A percentile compares a stretch with the other conserved stretches of the same genome.
phyloP scores from a whole-genome alignment of 495 filamentous ascomycete species.

The Aspergillus bertholletiae region DNA sequence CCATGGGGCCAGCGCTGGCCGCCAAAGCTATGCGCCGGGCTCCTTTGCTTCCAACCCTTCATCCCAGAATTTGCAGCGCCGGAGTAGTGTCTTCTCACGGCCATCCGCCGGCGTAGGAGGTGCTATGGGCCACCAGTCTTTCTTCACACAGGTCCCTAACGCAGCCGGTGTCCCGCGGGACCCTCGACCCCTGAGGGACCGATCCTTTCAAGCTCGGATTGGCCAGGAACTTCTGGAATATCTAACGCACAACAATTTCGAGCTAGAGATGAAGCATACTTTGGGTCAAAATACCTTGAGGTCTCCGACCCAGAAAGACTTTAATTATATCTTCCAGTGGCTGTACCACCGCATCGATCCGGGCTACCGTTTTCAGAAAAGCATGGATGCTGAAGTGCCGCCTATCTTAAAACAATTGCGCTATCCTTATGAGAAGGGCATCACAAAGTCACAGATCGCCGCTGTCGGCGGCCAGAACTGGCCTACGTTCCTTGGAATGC shows the following conservation, averaged over 20 bases:
- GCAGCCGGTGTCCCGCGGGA: constrained; percentile 78
- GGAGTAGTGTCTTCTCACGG: constrained; percentile 83
- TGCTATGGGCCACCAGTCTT: constrained; percentile 72
- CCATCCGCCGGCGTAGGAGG: constrained; percentile 51
- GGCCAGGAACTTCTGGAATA: constrained; percentile 90
- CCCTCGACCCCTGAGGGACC: constrained; percentile 83
- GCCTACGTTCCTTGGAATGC: constrained; percentile 85
- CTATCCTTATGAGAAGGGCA: constrained; percentile 90
- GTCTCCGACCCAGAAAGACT: constrained; percentile 97
- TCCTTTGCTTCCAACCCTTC: constrained; percentile 46
- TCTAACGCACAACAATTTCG: constrained; percentile 84
- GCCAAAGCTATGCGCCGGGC: constrained; percentile 70
- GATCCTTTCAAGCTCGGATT: constrained; percentile 73
- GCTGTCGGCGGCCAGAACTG: constrained; percentile 96
- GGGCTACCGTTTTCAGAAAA: constrained; percentile 83
- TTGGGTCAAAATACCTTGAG: constrained; percentile 82
- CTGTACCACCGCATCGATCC: constrained; percentile 94
- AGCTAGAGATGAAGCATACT: constrained; percentile 93
- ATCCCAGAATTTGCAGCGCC: constrained; percentile 53
- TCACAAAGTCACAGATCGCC: constrained; percentile 90
- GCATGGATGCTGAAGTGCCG: constrained; percentile 90
- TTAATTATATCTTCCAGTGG: constrained; percentile 95
- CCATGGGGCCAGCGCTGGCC: constrained; percentile 54
- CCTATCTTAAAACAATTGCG: constrained; percentile 86
- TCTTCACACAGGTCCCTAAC: constrained; percentile 81